phyloP scores from a whole-genome alignment of 345 rosid species.

The Eutrema yunnanense region DNA sequence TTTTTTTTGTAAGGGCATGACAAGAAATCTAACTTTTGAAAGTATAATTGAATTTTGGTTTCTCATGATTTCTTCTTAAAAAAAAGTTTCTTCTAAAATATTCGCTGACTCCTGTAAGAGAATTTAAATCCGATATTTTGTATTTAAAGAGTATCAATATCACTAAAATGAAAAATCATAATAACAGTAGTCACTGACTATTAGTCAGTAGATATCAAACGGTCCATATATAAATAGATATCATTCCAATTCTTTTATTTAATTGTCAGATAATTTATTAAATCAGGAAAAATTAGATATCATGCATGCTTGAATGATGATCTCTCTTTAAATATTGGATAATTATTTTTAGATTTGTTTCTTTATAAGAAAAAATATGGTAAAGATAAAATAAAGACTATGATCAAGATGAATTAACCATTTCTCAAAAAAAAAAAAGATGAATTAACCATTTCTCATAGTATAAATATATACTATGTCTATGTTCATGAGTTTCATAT shows the following conservation, averaged over 20 bases:
- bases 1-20: neutral
- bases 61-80: no score
- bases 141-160: no score
- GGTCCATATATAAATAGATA: neutral
- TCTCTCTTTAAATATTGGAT: neutral
- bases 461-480: neutral
- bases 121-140: no score
- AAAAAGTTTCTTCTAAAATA: no score
- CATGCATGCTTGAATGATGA: neutral
- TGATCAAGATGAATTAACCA: neutral
- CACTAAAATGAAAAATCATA: neutral
- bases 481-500: neutral
- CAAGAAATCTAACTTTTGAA: neutral
- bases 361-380: neutral
- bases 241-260: neutral
- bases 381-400: neutral
- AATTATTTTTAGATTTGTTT: no score
- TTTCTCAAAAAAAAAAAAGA: neutral
- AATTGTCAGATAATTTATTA: neutral
- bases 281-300: neutral
- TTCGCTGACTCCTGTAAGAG: no score
- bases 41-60: no score
- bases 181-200: no score
- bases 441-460: neutral
- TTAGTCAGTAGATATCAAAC: neutral